Base-by-base conservation (phyloP, 2,329 filamentous ascomycete species). In the Graphilbum fragrans region DNA sequence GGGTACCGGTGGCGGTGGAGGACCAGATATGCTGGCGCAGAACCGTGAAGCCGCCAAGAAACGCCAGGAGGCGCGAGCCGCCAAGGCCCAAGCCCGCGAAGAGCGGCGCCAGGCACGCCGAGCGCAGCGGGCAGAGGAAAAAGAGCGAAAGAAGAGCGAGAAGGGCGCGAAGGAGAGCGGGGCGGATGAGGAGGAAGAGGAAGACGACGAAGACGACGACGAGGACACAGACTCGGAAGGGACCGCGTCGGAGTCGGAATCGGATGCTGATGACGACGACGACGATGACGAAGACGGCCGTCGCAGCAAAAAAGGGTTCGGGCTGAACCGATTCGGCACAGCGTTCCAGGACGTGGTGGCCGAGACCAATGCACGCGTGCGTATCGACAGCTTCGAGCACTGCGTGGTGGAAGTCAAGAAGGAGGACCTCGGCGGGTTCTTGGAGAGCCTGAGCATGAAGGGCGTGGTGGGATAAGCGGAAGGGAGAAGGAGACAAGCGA, bases 401-500 rank as follows among this genome's bases (percentile, higher is more conserved):
- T 94, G 86, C 54, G 92, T 96, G 8, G 88, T 96, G 37, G 92
- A 98, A 59, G 90, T 98, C n/a, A 81, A 81, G 62, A 95, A 94
- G 66, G 92, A 96, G 57, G 92, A 96, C 61, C 64, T 98, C 22
- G 77, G 79, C 16, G 86, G 82, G 0, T 98, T 98, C 58, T 66
- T 98, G 50, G 92, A 98, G 65, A 81, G 82, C 42, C 61, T 98
- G 56, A 95, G 88, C 62, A 81, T 87, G 73, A 94, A 93, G 71
- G 80, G 80, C 43, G 87, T 96, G 17, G 82, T 81, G 41, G 75
- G 77, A 35, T 81, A 56, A 58, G n/a, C 8, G n/a, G 8, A 16
- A 20, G 18, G 18, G 35, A 8, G 5, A 37, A n/a, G 25, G 36
- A 16, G 27, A 14, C 25, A 8, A 33, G 22, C 9, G 4, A 14